These are phyloP conservation scores for Nitzschia sp. DNA, from an alignment of 108 stramenopile genomes.

Conservation along the genomic window DNA sequence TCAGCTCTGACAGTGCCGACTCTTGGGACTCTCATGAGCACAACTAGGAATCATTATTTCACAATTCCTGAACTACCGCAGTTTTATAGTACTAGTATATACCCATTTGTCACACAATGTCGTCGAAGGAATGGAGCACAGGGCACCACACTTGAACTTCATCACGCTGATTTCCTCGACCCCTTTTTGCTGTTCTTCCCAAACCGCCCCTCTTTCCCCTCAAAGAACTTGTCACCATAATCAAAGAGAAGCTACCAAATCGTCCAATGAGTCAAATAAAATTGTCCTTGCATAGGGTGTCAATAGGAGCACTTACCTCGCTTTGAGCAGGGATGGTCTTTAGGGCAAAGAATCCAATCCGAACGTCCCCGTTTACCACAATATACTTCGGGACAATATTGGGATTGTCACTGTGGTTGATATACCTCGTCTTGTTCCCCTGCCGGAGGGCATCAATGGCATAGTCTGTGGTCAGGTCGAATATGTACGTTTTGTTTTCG, in stretches of 20 bases:
- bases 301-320: slow-evolving; percentile 37
- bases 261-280: neutral
- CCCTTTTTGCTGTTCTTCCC: neutral
- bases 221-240: slow-evolving; percentile 23
- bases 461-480: slow-evolving; percentile 72
- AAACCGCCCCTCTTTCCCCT: neutral
- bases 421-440: slow-evolving; percentile 80
- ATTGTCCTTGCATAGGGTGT: neutral
- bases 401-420: slow-evolving; percentile 74
- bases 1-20: slow-evolving; percentile 10
- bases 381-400: slow-evolving; percentile 66
- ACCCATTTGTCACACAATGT: too few species aligned
- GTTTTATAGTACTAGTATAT: too few species aligned
- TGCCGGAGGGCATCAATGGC: slow-evolving; percentile 77
- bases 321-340: slow-evolving; percentile 67
- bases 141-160: too few species aligned
- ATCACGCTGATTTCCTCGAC: neutral
- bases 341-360: slow-evolving; percentile 81
- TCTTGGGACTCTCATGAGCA: neutral
- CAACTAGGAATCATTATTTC: too few species aligned
- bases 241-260: slow-evolving; percentile 18
- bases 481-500: slow-evolving; percentile 70
- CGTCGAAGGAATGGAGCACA: too few species aligned
- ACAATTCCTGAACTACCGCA: too few species aligned
- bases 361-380: slow-evolving; percentile 69